phyloP scores from a whole-genome alignment of 78 protist genomes.

The Cavenderia fasciculata region DNA sequence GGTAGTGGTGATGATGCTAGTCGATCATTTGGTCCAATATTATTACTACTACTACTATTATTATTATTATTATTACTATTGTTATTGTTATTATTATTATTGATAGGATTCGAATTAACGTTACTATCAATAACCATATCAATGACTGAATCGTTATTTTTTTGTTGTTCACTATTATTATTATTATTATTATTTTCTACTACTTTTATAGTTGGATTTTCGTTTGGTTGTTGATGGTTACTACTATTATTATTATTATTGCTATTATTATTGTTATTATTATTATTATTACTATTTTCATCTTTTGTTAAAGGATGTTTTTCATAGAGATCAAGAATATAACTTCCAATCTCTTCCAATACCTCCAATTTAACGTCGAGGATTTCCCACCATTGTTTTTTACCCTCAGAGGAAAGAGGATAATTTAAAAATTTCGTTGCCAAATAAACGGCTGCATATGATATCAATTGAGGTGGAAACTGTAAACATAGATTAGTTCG shows the following conservation, averaged over 20 bases:
- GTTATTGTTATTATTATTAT: too few relatives aligned
- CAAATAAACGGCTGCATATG: conserved; percentile 62
- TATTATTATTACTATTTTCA: neutral
- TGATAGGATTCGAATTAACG: too few relatives aligned
- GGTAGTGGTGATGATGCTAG: too few relatives aligned
- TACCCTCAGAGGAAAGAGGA: conserved; percentile 9
- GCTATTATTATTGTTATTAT: neutral
- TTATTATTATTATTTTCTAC: too few relatives aligned
- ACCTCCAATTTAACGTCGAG: conserved; percentile 35
- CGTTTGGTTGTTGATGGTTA: neutral
- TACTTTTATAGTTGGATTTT: neutral
- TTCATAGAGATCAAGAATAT: conserved; percentile 70
- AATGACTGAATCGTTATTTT: too few relatives aligned
- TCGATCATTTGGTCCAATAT: too few relatives aligned
- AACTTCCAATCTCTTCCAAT: conserved; percentile 47
- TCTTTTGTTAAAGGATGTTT: neutral
- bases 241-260: neutral
- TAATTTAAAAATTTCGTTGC: conserved; percentile 67
- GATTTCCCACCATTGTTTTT: conserved; percentile 72
- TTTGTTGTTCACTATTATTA: too few relatives aligned
- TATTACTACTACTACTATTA: too few relatives aligned
- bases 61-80: too few relatives aligned
- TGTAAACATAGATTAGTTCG: conserved; percentile 85
- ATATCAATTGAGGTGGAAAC: conserved; percentile 66
- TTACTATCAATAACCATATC: too few relatives aligned